Conservation (phyloP, 139 green algal species). For the Chlamydomonas incerta region DNA sequence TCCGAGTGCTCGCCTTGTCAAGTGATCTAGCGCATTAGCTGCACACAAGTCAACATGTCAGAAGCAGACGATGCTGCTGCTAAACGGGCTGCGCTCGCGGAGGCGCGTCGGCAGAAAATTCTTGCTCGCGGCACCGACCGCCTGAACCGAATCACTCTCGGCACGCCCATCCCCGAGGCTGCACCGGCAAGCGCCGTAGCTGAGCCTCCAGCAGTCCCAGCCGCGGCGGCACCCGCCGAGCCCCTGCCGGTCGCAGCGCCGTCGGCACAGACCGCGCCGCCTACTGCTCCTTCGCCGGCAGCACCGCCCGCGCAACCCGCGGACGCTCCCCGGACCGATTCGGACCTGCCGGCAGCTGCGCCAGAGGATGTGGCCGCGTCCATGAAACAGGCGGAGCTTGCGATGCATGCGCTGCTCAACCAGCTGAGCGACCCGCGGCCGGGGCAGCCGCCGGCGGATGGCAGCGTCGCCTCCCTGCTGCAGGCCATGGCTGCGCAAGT, state of each 20-base stretch:
- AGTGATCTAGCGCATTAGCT: too few species aligned
- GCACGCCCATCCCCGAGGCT: neutral
- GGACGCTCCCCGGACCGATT: too few species aligned
- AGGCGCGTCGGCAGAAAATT: slow-evolving; percentile 37
- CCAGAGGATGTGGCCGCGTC: neutral
- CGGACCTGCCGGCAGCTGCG: neutral
- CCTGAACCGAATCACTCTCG: slow-evolving; percentile 17
- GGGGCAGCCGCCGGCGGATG: too few species aligned
- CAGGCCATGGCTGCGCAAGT: neutral
- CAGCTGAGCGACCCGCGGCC: neutral
- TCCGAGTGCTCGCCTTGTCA: too few species aligned
- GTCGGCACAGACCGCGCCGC: too few species aligned
- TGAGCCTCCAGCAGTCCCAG: neutral
- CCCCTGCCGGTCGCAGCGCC: too few species aligned
- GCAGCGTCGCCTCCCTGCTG: neutral
- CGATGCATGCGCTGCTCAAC: slow-evolving; percentile 18
- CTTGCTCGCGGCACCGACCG: slow-evolving; percentile 10
- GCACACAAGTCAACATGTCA: too few species aligned
- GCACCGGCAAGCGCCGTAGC: neutral
- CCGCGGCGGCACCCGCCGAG: too few species aligned
- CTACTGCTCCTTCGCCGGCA: too few species aligned
- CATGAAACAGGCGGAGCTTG: neutral
- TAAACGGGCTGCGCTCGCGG: slow-evolving; percentile 11
- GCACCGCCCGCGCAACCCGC: too few species aligned
- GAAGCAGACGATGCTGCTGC: slow-evolving; percentile 5